Evolutionary conservation across 2,329 filamentous ascomycete genomes (phyloP).

Genomic region (Aureobasidium namibiae): DNA sequence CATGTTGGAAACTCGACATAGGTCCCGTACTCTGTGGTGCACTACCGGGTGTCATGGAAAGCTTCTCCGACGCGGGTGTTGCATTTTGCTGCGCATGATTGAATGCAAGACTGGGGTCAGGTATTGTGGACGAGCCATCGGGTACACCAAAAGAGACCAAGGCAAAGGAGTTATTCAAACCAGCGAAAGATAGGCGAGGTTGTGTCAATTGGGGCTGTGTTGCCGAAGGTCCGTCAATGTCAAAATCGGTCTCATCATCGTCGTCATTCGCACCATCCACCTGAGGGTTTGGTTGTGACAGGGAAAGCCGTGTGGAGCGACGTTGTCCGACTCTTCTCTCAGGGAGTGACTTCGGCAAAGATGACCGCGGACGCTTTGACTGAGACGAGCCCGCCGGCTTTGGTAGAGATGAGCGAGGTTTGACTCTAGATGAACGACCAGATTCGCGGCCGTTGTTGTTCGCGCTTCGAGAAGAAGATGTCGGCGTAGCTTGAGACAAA

Average conservation of each 20-base stretch:
- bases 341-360: neutral
- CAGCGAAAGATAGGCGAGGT: neutral
- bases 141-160: neutral
- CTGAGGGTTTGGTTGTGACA: neutral
- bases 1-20: neutral
- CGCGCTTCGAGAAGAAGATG: neutral
- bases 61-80: neutral
- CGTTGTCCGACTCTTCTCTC: neutral
- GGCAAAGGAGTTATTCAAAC: neutral
- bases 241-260: neutral
- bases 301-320: neutral
- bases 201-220: too few relatives aligned
- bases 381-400: neutral
- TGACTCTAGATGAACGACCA: neutral
- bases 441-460: neutral
- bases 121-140: slow-evolving; percentile 6
- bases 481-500: neutral
- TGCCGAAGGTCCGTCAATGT: neutral
- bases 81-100: neutral
- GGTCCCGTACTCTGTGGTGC: neutral
- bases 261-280: neutral
- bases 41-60: neutral
- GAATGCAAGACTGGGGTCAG: slow-evolving; percentile 4
- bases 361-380: neutral
- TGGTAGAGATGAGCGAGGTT: neutral